These are phyloP conservation scores for Torulaspora delbrueckii DNA, from an alignment of 805 yeast genomes.

Conservation along the genomic window DNA sequence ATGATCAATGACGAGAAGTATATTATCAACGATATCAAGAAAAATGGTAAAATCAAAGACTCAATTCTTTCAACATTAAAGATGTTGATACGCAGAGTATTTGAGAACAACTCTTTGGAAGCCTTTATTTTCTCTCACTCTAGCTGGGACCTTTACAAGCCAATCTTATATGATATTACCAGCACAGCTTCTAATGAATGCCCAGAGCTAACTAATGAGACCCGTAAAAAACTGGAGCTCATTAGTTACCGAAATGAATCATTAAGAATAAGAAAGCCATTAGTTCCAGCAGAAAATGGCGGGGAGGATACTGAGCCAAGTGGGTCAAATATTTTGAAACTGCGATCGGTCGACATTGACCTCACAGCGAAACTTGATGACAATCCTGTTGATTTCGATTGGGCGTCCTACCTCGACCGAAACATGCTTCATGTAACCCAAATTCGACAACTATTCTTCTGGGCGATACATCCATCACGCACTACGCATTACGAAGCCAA, in stretches of 20 bases:
- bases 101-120: slow-evolving; percentile 40
- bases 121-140: slow-evolving; percentile 56
- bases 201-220: slow-evolving; percentile 28
- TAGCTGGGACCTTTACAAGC: slow-evolving; percentile 54
- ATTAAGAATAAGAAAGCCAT: slow-evolving; percentile 46
- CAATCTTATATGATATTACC: slow-evolving; percentile 41
- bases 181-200: slow-evolving; percentile 23
- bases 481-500: slow-evolving; percentile 29
- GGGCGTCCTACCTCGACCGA: slow-evolving; percentile 32
- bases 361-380: slow-evolving; percentile 28
- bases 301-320: background rate
- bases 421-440: slow-evolving; percentile 23
- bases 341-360: slow-evolving; percentile 22
- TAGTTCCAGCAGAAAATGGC: slow-evolving; percentile 1
- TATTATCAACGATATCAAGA: slow-evolving; percentile 36
- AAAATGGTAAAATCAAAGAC: slow-evolving; percentile 32
- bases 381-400: slow-evolving; percentile 29
- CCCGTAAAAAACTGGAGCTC: slow-evolving; percentile 48
- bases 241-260: slow-evolving; percentile 69
- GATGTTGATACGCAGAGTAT: slow-evolving; percentile 28
- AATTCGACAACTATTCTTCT: slow-evolving; percentile 29
- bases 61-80: slow-evolving; percentile 27
- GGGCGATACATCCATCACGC: slow-evolving; percentile 34
- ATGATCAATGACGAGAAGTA: slow-evolving; percentile 37
- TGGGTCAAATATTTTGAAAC: slow-evolving; percentile 32